Percentiles rank a stretch among this genome's conserved stretches.
phyloP scores from a whole-genome alignment of 169 alveolate species.

The Eimeria falciformis region DNA sequence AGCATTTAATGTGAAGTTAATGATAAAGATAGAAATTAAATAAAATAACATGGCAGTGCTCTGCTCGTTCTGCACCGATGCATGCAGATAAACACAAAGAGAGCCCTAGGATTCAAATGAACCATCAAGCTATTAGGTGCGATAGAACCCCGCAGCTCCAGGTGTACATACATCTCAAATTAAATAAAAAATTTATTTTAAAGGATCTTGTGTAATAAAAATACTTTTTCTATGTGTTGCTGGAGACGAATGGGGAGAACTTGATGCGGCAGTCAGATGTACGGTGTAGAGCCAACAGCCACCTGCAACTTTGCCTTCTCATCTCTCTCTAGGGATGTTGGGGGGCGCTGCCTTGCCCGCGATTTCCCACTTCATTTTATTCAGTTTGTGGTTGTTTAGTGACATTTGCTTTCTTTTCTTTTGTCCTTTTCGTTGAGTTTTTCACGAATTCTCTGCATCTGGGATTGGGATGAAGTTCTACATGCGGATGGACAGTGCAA shows the following conservation, averaged over 20 bases:
- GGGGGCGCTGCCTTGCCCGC: constrained; percentile 24
- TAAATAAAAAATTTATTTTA: not conserved
- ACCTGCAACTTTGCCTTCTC: constrained; percentile 9
- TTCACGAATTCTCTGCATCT: not conserved
- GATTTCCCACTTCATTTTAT: not conserved
- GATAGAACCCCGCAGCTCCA: no score
- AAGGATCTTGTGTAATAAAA: not conserved
- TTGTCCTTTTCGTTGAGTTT: constrained; percentile 36
- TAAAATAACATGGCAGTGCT: no score
- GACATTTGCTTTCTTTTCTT: not conserved
- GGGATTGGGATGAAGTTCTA: constrained; percentile 12
- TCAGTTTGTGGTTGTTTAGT: not conserved
- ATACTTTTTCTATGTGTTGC: not conserved
- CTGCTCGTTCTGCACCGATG: no score
- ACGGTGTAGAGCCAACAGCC: not conserved
- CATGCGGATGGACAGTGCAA: constrained; percentile 49
- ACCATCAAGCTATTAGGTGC: no score
- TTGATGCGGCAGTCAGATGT: not conserved
- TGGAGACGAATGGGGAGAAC: not conserved
- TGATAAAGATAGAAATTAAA: no score
- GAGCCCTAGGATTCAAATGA: no score
- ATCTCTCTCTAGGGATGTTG: constrained; percentile 6
- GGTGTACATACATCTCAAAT: not conserved
- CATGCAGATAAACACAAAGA: no score
- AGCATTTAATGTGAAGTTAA: no score